Evolutionary conservation across 2,329 filamentous ascomycete species (phyloP).

Genomic region (Scytalidium lignicola): DNA sequence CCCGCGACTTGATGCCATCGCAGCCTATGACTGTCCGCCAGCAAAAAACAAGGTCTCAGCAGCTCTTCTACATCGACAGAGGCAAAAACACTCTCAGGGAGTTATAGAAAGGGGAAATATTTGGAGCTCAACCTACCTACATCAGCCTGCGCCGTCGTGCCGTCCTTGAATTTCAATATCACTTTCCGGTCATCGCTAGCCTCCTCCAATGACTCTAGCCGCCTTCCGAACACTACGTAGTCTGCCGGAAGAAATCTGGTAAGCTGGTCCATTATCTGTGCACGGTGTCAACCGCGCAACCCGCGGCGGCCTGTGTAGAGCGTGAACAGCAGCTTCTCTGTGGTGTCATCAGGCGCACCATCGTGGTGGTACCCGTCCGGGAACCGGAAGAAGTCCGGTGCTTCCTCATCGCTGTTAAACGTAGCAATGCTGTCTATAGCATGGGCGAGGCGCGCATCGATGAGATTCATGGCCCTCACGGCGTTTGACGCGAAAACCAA

Average conservation of each 20-base stretch:
- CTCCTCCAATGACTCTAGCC: constrained; percentile 20
- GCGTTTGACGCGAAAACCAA: constrained; percentile 51
- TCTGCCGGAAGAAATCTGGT: constrained; percentile 29
- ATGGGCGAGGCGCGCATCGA: constrained; percentile 38
- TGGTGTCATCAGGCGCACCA: constrained; percentile 8
- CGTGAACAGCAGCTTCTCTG: constrained; percentile 1
- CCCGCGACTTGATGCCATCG: constrained; percentile 56
- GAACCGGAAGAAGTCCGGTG: constrained; percentile 3
- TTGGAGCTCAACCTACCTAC: constrained; percentile 27
- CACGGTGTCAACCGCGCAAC: constrained; percentile 3
- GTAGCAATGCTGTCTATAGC: constrained; percentile 32
- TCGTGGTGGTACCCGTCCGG: constrained; percentile 6
- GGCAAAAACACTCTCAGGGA: background rate
- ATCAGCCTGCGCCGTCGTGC: constrained; percentile 33
- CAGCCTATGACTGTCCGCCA: constrained; percentile 45
- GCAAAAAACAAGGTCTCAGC: background rate
- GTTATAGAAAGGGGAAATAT: background rate
- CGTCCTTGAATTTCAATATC: constrained; percentile 35
- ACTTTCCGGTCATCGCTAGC: constrained; percentile 16
- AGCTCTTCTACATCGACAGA: background rate
- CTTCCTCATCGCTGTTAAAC: constrained; percentile 21
- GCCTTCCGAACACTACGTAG: constrained; percentile 22
- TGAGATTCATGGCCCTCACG: constrained; percentile 46
- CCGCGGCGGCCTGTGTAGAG: constrained; percentile 2
- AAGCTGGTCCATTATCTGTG: constrained; percentile 35